These are phyloP conservation scores for Fusarium sambucinum DNA, from an alignment of 2,329 filamentous ascomycete genomes.

Conservation along the genomic window DNA sequence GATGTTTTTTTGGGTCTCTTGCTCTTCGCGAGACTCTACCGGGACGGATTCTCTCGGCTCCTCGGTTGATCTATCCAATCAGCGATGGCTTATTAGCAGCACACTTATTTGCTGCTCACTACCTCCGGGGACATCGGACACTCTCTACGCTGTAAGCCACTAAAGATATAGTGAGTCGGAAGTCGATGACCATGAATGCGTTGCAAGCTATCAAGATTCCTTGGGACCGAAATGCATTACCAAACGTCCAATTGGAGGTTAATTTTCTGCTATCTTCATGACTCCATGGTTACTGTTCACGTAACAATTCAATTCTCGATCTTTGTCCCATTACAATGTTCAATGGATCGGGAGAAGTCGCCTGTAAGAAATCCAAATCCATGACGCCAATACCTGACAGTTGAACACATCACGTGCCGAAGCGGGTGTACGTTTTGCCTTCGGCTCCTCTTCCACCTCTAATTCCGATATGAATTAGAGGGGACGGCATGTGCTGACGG, in stretches of 20 bases:
- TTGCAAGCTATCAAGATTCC: conserved; percentile 9
- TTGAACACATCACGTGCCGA: conserved; percentile 43
- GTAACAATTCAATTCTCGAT: conserved; percentile 5
- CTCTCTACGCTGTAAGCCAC: conserved; percentile 30
- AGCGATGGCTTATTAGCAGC: conserved; percentile 48
- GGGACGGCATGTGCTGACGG: conserved; percentile 41
- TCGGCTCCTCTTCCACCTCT: conserved; percentile 35
- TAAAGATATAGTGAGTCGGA: conserved; percentile 33
- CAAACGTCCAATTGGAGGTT: conserved; percentile 27
- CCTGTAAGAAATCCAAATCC: conserved; percentile 25
- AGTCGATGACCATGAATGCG: conserved; percentile 18
- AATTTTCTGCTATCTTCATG: background rate
- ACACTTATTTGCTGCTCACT: conserved; percentile 28
- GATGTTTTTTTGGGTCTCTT: conserved; percentile 45
- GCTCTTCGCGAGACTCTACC: conserved; percentile 45
- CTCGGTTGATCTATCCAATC: conserved; percentile 55
- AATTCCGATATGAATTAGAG: conserved; percentile 28
- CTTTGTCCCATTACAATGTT: conserved; percentile 4
- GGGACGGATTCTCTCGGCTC: conserved; percentile 51
- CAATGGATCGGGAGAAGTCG: conserved; percentile 38
- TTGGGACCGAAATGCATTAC: conserved; percentile 3
- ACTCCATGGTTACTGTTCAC: background rate
- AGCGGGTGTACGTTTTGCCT: conserved; percentile 40
- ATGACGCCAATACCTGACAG: conserved; percentile 38
- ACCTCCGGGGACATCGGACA: background rate